phyloP scores from a whole-genome alignment of 2,329 filamentous ascomycete genomes.

The Neoscytalidium dimidiatum region DNA sequence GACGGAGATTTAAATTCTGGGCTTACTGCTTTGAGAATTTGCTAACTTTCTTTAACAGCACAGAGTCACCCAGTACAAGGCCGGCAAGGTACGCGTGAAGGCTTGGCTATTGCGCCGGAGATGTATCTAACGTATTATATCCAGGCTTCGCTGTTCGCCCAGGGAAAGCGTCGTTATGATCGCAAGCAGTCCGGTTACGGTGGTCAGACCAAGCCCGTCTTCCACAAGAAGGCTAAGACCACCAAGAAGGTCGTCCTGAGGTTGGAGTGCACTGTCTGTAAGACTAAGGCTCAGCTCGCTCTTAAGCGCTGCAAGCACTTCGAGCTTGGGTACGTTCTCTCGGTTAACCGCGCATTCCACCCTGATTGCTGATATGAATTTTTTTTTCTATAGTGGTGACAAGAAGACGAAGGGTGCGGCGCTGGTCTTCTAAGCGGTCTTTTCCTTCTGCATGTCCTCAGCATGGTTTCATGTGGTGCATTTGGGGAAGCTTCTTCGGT shows the following conservation, averaged over 20 bases:
- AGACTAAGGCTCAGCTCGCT: conserved; percentile 96
- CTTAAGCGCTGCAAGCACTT: conserved; percentile 99
- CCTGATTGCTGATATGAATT: conserved; percentile 9
- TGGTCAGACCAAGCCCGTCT: conserved; percentile 99
- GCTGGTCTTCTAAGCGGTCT: conserved; percentile 91
- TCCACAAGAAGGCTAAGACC: conserved; percentile 99
- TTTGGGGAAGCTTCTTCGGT: conserved; percentile 19
- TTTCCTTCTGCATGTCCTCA: conserved; percentile 42
- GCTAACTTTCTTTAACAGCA: too few relatives aligned
- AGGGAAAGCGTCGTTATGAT: conserved; percentile 96
- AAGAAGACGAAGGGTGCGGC: conserved; percentile 99
- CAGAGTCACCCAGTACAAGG: conserved; percentile 97
- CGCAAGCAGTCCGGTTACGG: conserved; percentile 99
- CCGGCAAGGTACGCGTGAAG: conserved; percentile 71
- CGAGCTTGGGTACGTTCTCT: conserved; percentile 83
- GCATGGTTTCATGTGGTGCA: conserved; percentile 23
- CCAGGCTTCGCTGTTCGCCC: conserved; percentile 86
- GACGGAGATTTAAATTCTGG: too few relatives aligned
- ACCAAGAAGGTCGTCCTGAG: conserved; percentile 99
- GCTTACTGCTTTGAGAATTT: too few relatives aligned
- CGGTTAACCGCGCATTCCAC: not conserved
- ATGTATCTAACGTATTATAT: conserved; percentile 22
- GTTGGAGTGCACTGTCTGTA: conserved; percentile 96
- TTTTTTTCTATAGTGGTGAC: conserved; percentile 75
- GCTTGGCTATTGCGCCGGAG: not conserved